Conservation (phyloP, 768 basidiomycete species). For the Rhodosporidiobolus odoratus region DNA sequence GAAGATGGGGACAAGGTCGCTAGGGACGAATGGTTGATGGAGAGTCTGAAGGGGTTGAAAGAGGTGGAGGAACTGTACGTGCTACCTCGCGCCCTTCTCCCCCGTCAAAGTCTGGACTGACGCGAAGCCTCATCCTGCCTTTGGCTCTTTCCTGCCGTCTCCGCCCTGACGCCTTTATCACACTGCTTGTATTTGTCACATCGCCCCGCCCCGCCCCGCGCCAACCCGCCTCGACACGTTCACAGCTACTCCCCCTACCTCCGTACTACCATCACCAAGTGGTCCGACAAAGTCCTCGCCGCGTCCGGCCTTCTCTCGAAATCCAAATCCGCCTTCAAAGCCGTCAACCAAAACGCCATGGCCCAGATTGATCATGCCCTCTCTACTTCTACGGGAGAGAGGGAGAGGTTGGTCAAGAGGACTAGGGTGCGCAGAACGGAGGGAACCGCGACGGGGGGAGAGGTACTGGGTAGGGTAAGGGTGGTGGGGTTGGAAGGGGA, state of each 20-base stretch:
- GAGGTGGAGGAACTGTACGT: no score
- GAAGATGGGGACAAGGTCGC: no score
- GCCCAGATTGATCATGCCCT: slow-evolving; percentile 40
- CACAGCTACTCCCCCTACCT: slow-evolving; percentile 57
- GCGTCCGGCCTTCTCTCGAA: slow-evolving; percentile 69
- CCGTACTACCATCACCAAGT: slow-evolving; percentile 75
- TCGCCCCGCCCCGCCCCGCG: no score
- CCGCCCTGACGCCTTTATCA: no score
- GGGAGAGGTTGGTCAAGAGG: slow-evolving; percentile 51
- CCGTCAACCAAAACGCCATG: slow-evolving; percentile 50
- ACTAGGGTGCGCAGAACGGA: slow-evolving; percentile 56
- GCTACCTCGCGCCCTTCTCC: no score
- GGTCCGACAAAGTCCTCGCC: slow-evolving; percentile 92
- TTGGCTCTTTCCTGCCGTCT: no score
- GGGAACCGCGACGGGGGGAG: slow-evolving; percentile 49
- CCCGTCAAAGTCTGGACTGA: no score
- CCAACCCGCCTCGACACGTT: no score
- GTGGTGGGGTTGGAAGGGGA: slow-evolving; percentile 17
- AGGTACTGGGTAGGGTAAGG: slow-evolving; percentile 48
- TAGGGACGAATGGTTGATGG: no score
- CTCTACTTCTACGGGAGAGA: slow-evolving; percentile 45
- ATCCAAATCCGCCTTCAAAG: slow-evolving; percentile 54
- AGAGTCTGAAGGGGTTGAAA: no score
- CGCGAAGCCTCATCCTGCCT: no score
- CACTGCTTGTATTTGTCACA: no score